Base-by-base conservation (phyloP, 148 eudicot genomes). In the Fallopia convolvulus region DNA sequence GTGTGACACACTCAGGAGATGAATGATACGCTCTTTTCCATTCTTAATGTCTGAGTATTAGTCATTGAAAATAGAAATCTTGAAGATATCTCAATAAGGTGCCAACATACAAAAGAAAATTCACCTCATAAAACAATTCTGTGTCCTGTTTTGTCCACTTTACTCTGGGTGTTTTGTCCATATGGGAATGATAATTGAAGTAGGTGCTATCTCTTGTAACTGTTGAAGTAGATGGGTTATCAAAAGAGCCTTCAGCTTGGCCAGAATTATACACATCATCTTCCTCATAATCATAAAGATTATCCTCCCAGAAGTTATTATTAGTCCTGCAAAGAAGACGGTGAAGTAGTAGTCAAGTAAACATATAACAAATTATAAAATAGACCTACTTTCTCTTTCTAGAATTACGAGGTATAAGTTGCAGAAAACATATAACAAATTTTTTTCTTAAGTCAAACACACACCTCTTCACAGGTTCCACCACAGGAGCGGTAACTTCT, bases 101-200 rank as follows among this genome's bases (percentile, higher is more conserved):
- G 30, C 12, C 39, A 11, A 14, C 13, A 21, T 41, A 18, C 26
- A 74, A 42, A 12, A 40, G 47, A 63, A 36, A 42, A 68, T 50
- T 65, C 81, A 93, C 98, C 98, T 91, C 77, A 70, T 89, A 93
- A 83, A 93, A 93, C 82, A 88, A 78, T 75, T 93, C 97, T 6
- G 98, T 93, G 71, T 93, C 98, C 84, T 83, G 86, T 82, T 89
- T 89, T 11, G 94, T 75, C 98, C 98, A 93, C 83, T 86, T 89
- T 52, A 79, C 61, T 71, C 77, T 84, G 42, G 91, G 87, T 65
- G 81, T 86, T 76, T 53, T 84, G 76, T 80, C 76, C 91, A 83
- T 91, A 80, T 49, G 79, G 72, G 98, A 72, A 18, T 87, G 86
- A 79, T 93, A 91, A 83, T 93, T 93, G 65, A 75, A 81, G 83